Evolutionary conservation across 768 basidiomycete species (phyloP), one percentile per base, ranked within the genome.

Genomic region (Naganishia onofrii): DNA sequence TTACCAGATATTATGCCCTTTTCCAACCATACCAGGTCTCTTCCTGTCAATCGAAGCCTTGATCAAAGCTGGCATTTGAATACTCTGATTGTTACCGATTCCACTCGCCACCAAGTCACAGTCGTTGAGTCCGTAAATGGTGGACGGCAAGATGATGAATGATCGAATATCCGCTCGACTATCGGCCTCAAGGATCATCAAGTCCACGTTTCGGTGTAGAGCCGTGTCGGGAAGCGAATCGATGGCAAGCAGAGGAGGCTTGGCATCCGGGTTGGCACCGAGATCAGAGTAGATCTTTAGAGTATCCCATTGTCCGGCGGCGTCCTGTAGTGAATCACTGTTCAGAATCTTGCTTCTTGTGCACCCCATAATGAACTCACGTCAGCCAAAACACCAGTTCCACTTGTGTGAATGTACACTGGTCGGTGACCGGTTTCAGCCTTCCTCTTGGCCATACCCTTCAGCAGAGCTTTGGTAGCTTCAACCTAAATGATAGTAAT

Each of bases 61-160:
- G 67, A 78, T 75, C 55, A 79, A 42, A 32, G 69, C 73, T 12
- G 79, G 79, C 57, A 80, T 74, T 70, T 80, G 79, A 26, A 75
- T 71, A 28, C 75, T 76, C 69, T 75, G 77, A 15, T 69, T 60
- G 72, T 80, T 79, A 21, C 73, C 71, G 42, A 80, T 72, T 10
- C 75, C 77, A 63, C 72, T 73, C 6, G 77, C 74, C 53, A 72
- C 78, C 4, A 80, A 46, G 54, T 75, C 73, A 5, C 74, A 75
- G 9, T 74, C 66, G 52, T 72, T 76, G 54, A 66, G 56, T 26
- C 77, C 79, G 74, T 76, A 80, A 69, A 80, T 80, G n/a, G 79
- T 80, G 4, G 78, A 78, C 1, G 79, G 78, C 0, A 80, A 66
- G 57, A 79, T 72, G 57, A 80, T 78, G 71, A 78, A 80, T 5